Evolutionary conservation across 192 early-diverging fungal genomes (phyloP).

Genomic region (Gaertneriomyces semiglobifer): DNA sequence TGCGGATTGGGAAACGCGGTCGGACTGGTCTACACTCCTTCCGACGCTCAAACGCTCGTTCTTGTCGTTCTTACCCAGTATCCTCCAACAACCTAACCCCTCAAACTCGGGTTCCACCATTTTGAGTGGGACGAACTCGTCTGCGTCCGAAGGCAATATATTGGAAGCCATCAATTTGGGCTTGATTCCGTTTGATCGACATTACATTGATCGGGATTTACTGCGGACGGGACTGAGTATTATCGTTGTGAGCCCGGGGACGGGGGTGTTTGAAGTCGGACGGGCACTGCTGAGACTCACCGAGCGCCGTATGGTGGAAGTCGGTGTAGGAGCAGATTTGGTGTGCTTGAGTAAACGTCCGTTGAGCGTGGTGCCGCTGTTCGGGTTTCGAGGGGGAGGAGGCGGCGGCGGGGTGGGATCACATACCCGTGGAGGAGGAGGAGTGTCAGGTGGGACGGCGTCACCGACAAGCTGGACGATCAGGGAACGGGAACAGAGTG

Average conservation of each 20-base stretch:
- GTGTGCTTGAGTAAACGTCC: constrained; percentile 87
- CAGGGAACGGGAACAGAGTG: constrained; percentile 13
- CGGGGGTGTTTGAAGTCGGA: constrained; percentile 85
- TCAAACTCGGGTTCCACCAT: constrained; percentile 41
- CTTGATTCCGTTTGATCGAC: constrained; percentile 89
- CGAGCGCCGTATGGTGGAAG: constrained; percentile 89
- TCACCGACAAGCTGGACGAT: not conserved
- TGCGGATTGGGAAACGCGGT: constrained; percentile 82
- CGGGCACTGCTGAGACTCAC: constrained; percentile 85
- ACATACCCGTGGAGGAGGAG: not conserved
- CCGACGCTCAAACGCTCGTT: constrained; percentile 70
- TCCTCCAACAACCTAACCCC: constrained; percentile 51
- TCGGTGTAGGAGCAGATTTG: constrained; percentile 86
- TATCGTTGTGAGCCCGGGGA: constrained; percentile 82
- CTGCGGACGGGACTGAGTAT: constrained; percentile 85
- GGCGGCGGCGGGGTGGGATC: constrained; percentile 1
- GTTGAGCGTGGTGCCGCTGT: constrained; percentile 83
- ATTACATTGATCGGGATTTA: constrained; percentile 93
- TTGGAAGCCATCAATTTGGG: constrained; percentile 95
- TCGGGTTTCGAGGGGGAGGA: constrained; percentile 55
- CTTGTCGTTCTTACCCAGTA: constrained; percentile 65
- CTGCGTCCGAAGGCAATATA: constrained; percentile 88
- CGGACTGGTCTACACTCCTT: constrained; percentile 66
- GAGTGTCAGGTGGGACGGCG: constrained; percentile 6
- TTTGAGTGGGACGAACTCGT: constrained; percentile 74